These are phyloP conservation scores for Fusarium nisikadoi DNA, from an alignment of 2,329 filamentous ascomycete species.

Conservation along the genomic window DNA sequence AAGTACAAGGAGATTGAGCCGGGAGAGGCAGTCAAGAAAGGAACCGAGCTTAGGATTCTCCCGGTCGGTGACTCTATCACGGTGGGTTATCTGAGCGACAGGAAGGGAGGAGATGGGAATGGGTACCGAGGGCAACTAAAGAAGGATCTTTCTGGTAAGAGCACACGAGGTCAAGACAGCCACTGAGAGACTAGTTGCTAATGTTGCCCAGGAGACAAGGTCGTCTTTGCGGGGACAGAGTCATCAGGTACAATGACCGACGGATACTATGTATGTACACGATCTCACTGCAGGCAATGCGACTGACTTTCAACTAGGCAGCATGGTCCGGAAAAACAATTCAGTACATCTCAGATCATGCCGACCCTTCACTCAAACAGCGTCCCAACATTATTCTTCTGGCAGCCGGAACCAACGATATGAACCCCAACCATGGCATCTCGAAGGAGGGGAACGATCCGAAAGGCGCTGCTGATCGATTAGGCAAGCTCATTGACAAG, in stretches of 20 bases:
- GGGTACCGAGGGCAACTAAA: slow-evolving; percentile 3
- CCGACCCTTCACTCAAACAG: background rate
- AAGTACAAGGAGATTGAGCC: background rate
- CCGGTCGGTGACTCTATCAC: slow-evolving; percentile 22
- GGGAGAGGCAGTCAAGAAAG: slow-evolving; percentile 4
- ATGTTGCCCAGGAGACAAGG: background rate
- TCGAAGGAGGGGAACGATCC: slow-evolving; percentile 24
- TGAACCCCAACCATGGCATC: slow-evolving; percentile 11
- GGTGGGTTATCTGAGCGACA: slow-evolving; percentile 10
- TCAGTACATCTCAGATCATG: slow-evolving; percentile 22
- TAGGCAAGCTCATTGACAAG: slow-evolving; percentile 17
- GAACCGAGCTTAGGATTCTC: background rate
- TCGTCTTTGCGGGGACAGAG: slow-evolving; percentile 17
- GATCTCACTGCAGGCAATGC: fast-evolving
- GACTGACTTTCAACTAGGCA: background rate
- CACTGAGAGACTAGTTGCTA: background rate
- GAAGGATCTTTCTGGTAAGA: slow-evolving; percentile 14
- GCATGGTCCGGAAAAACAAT: slow-evolving; percentile 27
- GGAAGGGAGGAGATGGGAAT: slow-evolving; percentile 6
- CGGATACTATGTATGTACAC: slow-evolving; percentile 10
- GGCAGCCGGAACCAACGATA: slow-evolving; percentile 23
- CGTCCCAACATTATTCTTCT: slow-evolving; percentile 19
- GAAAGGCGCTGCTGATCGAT: background rate
- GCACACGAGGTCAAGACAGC: fast-evolving
- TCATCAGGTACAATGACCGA: background rate